These are phyloP conservation scores for Xylaria acuta DNA, from an alignment of 495 filamentous ascomycete genomes.

Conservation along the genomic window DNA sequence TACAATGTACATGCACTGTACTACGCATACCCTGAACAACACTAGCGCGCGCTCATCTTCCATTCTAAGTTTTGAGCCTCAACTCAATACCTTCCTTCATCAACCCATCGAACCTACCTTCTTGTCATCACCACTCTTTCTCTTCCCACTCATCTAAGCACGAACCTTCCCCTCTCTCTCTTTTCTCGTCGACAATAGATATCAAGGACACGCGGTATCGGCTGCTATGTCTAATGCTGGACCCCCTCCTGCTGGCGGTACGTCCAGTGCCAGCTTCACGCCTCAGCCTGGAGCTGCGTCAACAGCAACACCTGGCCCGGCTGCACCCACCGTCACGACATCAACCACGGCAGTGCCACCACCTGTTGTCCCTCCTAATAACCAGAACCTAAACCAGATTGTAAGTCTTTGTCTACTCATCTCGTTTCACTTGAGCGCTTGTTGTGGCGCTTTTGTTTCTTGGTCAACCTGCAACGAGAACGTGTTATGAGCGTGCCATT, in stretches of 20 bases:
- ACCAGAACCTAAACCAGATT: constrained; percentile 94
- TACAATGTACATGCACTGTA: background rate
- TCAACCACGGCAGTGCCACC: constrained; percentile 32
- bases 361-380: constrained; percentile 45
- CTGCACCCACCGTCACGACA: constrained; percentile 24
- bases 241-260: constrained; percentile 33
- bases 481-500: background rate
- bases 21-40: background rate
- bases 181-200: background rate
- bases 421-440: constrained; percentile 21
- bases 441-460: constrained; percentile 7
- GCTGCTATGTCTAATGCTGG: constrained; percentile 34
- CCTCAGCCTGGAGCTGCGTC: constrained; percentile 26
- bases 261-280: constrained; percentile 33
- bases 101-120: background rate
- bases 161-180: background rate
- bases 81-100: constrained; percentile 10
- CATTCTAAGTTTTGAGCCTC: constrained; percentile 29
- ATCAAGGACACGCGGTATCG: background rate
- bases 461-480: background rate
- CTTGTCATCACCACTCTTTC: background rate
- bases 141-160: background rate
- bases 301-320: constrained; percentile 31
- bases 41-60: constrained; percentile 13
- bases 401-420: constrained; percentile 60